Conservation (phyloP, 129 eudicot genomes). For the Centrapalus pauciflorus region DNA sequence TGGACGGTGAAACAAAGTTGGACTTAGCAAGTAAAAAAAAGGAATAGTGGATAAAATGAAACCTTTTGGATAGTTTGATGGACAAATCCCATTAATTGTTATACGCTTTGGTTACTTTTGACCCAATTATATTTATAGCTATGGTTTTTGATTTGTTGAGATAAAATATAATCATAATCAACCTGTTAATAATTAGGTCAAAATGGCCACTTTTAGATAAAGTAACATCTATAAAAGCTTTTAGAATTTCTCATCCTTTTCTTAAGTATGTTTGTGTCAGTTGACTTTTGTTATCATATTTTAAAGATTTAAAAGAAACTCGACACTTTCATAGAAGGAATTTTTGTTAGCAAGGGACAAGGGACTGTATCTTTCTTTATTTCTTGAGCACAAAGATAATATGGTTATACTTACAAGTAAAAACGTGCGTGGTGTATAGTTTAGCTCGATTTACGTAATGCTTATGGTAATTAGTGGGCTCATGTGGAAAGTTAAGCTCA, state of each 20-base stretch:
- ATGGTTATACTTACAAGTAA: background rate
- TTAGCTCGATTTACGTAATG: background rate
- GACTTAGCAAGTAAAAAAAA: no score
- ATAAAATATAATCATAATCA: no score
- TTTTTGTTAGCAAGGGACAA: constrained; percentile 11
- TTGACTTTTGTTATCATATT: background rate
- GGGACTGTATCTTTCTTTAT: no score
- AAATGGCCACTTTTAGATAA: no score
- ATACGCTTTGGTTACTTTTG: no score
- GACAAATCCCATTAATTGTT: no score
- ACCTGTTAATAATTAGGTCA: no score
- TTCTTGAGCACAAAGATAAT: background rate
- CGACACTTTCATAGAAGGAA: background rate
- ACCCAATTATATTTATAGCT: no score
- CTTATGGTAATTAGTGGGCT: background rate
- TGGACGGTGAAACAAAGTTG: no score
- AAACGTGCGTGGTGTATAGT: background rate
- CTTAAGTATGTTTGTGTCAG: constrained; percentile 1
- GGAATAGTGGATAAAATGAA: no score
- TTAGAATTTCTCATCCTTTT: background rate
- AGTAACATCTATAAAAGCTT: background rate
- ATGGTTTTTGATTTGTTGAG: no score
- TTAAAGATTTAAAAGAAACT: background rate
- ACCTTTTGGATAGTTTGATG: no score
- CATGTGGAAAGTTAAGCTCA: background rate